Evolutionary conservation across 1,284 basidiomycete genomes (phyloP).

Genomic region (Stygiomarasmius scandens): DNA sequence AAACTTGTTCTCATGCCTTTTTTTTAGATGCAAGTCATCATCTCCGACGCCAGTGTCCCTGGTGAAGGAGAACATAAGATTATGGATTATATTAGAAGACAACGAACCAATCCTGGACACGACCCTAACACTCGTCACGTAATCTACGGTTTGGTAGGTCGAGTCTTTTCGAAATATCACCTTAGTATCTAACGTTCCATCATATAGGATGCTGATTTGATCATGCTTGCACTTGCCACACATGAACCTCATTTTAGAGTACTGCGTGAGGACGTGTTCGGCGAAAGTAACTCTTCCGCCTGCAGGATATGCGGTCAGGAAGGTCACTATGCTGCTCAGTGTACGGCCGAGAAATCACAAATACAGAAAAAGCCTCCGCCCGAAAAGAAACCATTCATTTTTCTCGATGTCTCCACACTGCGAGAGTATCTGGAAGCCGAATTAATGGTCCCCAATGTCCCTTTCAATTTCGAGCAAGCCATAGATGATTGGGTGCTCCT

Average conservation of each 20-base stretch:
- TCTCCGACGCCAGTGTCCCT: slow-evolving; percentile 96
- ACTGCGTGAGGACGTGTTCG: slow-evolving; percentile 97
- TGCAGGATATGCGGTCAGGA: slow-evolving; percentile 94
- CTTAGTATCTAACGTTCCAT: slow-evolving; percentile 11
- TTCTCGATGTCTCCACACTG: slow-evolving; percentile 93
- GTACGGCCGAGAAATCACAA: slow-evolving; percentile 76
- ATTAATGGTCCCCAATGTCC: slow-evolving; percentile 76
- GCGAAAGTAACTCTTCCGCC: slow-evolving; percentile 73
- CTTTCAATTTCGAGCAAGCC: slow-evolving; percentile 93
- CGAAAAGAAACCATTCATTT: slow-evolving; percentile 97
- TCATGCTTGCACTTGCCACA: slow-evolving; percentile 97
- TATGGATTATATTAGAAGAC: slow-evolving; percentile 96
- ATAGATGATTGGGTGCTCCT: slow-evolving; percentile 99
- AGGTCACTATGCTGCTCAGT: slow-evolving; percentile 94
- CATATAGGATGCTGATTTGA: slow-evolving; percentile 92
- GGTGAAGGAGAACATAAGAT: slow-evolving; percentile 99
- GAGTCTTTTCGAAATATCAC: slow-evolving; percentile 1
- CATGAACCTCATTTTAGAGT: slow-evolving; percentile 99
- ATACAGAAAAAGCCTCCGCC: slow-evolving; percentile 63
- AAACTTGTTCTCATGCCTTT: slow-evolving; percentile 7
- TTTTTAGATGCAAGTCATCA: slow-evolving; percentile 86
- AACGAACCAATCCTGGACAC: slow-evolving; percentile 84
- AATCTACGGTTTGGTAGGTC: slow-evolving; percentile 90
- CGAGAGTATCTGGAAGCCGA: slow-evolving; percentile 98
- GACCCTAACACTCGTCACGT: slow-evolving; percentile 96